Percentiles rank a stretch among this genome's conserved stretches.
These are phyloP conservation scores for Astrocystis sublimbata DNA, from an alignment of 495 filamentous ascomycete species.

Conservation along the genomic window DNA sequence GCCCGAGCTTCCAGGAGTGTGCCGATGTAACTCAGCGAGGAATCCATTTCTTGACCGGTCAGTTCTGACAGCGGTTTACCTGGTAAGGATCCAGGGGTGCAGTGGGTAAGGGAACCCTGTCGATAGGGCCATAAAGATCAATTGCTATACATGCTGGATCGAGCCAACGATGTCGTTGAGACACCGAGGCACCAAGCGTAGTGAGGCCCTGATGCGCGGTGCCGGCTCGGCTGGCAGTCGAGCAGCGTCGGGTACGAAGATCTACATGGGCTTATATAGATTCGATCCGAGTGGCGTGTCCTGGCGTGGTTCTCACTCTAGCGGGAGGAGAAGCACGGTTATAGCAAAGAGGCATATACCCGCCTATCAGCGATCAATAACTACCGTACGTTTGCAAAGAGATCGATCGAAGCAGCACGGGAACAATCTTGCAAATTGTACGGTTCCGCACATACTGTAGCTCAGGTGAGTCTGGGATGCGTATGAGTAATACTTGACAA, in stretches of 20 bases:
- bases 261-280: neutral
- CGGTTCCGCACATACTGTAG: no score
- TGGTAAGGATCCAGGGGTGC: neutral
- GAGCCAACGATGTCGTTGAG: conserved; percentile 1
- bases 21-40: no score
- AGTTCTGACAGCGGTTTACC: neutral
- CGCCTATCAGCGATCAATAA: neutral
- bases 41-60: no score
- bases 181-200: neutral
- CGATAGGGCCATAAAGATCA: neutral
- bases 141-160: no score
- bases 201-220: no score
- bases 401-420: neutral
- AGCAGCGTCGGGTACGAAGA: no score
- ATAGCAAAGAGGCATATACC: neutral
- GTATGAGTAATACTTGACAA: neutral
- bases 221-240: no score
- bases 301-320: no score
- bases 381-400: no score
- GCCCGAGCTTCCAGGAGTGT: no score
- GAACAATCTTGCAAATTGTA: neutral
- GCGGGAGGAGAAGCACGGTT: neutral
- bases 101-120: conserved; percentile 3
- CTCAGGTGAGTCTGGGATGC: no score
- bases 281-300: no score